Conservation (phyloP, 129 eudicot genomes). For the Calendula officinalis region DNA sequence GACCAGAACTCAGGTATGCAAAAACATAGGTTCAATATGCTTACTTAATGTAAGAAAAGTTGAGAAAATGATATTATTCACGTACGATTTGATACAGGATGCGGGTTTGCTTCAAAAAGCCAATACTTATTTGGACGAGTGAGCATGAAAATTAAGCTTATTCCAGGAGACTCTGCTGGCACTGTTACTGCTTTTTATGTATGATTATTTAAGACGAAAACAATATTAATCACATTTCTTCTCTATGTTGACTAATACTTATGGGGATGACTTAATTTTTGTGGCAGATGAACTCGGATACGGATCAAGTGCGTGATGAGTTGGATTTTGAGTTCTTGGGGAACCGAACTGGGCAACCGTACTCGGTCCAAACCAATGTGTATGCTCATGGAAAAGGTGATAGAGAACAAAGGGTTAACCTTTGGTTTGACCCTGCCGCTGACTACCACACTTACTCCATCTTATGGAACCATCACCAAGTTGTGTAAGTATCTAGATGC, state of each 20-base stretch:
- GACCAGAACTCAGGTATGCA: conserved; percentile 69
- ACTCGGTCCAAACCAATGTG: conserved; percentile 87
- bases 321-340: conserved; percentile 95
- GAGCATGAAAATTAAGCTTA: conserved; percentile 84
- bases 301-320: conserved; percentile 62
- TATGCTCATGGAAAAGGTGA: conserved; percentile 85
- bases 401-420: conserved; percentile 83
- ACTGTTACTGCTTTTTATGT: conserved; percentile 94
- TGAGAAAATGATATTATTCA: neutral
- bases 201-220: neutral
- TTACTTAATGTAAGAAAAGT: neutral
- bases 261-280: too few relatives aligned
- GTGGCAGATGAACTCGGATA: conserved; percentile 80
- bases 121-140: conserved; percentile 76
- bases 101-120: conserved; percentile 73
- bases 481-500: conserved; percentile 59
- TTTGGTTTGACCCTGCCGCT: conserved; percentile 89
- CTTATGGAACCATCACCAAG: conserved; percentile 71
- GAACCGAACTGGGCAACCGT: conserved; percentile 83
- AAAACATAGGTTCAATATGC: neutral
- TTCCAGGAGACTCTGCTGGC: conserved; percentile 95
- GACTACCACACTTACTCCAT: conserved; percentile 79
- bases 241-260: neutral
- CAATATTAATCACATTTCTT: neutral
- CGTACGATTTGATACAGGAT: conserved; percentile 32